Evolutionary conservation across 2,329 filamentous ascomycete species (phyloP).

Genomic region (Xylaria sp.): DNA sequence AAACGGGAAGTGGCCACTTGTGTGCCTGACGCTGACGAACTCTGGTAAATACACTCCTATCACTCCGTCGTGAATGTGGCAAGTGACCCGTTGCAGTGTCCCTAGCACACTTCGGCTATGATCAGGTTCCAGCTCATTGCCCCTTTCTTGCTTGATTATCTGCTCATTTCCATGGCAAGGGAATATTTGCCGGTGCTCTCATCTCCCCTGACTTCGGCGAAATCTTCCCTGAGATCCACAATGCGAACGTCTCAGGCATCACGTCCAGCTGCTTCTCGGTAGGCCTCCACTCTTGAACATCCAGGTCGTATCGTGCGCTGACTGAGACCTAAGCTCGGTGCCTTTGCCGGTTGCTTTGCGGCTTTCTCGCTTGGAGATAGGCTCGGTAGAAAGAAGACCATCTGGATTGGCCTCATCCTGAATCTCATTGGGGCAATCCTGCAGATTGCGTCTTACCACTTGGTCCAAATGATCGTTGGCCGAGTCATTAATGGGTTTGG

Average conservation of each 20-base stretch:
- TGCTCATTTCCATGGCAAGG: constrained; percentile 11
- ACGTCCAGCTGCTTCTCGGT: constrained; percentile 25
- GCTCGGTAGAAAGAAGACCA: constrained; percentile 38
- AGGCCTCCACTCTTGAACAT: constrained; percentile 11
- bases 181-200: constrained; percentile 16
- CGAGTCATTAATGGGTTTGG: constrained; percentile 54
- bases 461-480: constrained; percentile 46
- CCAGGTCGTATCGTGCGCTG: constrained; percentile 18
- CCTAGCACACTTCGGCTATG: constrained; percentile 23
- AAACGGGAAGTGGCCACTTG: constrained; percentile 21
- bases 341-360: constrained; percentile 54
- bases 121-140: constrained; percentile 16
- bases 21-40: constrained; percentile 17
- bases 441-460: constrained; percentile 39
- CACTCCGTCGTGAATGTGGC: constrained; percentile 12
- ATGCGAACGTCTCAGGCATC: constrained; percentile 19
- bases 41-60: constrained; percentile 20
- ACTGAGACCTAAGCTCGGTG: constrained; percentile 54
- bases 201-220: constrained; percentile 20
- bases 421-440: constrained; percentile 41
- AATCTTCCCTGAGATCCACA: constrained; percentile 17
- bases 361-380: constrained; percentile 40
- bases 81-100: constrained; percentile 22
- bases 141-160: constrained; percentile 7
- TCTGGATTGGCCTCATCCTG: constrained; percentile 38